Evolutionary conservation across 2,329 filamentous ascomycete species (phyloP).

Genomic region (Grosmannia huntii): DNA sequence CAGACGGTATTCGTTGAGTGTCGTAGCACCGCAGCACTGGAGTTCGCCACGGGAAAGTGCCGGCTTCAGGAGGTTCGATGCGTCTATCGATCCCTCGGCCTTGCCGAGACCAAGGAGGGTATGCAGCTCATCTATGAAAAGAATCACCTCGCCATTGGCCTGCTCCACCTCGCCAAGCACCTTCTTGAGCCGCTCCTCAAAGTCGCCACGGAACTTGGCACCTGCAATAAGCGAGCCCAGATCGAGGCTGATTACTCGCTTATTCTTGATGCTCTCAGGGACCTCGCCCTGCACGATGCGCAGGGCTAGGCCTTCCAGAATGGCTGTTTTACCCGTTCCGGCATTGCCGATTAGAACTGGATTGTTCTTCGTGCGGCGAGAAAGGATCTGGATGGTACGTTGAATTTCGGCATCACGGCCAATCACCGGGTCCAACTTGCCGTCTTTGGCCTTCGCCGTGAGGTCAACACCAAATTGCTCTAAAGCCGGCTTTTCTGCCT

Average conservation of each 20-base stretch:
- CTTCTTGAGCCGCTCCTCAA: constrained; percentile 85
- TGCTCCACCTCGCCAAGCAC: constrained; percentile 86
- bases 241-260: constrained; percentile 76
- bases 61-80: constrained; percentile 87
- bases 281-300: constrained; percentile 88
- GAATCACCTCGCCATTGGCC: constrained; percentile 75
- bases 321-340: constrained; percentile 88
- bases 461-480: constrained; percentile 88
- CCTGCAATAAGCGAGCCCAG: constrained; percentile 88
- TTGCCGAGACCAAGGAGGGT: constrained; percentile 86
- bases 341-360: constrained; percentile 87
- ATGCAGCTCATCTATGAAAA: constrained; percentile 93
- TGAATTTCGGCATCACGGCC: constrained; percentile 86
- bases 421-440: constrained; percentile 92
- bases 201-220: constrained; percentile 90
- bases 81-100: constrained; percentile 91
- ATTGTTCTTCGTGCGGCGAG: constrained; percentile 88
- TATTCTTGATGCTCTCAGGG: constrained; percentile 91
- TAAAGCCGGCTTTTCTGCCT: constrained; percentile 69
- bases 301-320: constrained; percentile 79
- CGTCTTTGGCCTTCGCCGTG: constrained; percentile 70
- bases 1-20: constrained; percentile 76
- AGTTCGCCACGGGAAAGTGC: constrained; percentile 85
- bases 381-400: constrained; percentile 86
- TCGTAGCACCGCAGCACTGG: constrained; percentile 92